phyloP scores from a whole-genome alignment of 106 monocot species.

The Platanthera zijinensis region DNA sequence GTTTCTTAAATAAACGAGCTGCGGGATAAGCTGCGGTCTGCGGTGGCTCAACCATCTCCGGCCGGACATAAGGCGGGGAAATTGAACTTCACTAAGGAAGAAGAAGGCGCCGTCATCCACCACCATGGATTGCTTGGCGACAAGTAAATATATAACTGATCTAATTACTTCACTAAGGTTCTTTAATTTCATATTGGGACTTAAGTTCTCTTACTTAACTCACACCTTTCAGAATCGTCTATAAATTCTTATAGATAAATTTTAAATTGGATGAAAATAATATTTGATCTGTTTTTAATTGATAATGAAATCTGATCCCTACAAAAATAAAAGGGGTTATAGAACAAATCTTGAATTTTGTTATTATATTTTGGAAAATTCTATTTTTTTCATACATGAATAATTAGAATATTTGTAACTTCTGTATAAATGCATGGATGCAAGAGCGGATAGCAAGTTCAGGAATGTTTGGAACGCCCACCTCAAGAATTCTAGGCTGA shows the following conservation, averaged over 20 bases:
- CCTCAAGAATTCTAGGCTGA: conserved; percentile 60
- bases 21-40: conserved; percentile 81
- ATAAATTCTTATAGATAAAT: conserved; percentile 69
- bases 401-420: no score
- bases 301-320: no score
- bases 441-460: conserved; percentile 85
- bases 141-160: conserved; percentile 28
- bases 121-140: conserved; percentile 60
- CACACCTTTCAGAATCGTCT: conserved; percentile 42
- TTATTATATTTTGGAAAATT: no score
- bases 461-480: conserved; percentile 90
- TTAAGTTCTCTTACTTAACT: no score
- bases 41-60: conserved; percentile 87
- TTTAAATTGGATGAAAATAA: no score
- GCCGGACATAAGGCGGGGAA: conserved; percentile 73
- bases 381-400: no score
- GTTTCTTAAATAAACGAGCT: conserved; percentile 13
- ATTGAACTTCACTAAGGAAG: conserved; percentile 46
- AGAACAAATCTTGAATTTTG: no score
- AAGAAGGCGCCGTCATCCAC: conserved; percentile 60
- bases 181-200: no score
- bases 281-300: no score
- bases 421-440: no score
- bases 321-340: no score
- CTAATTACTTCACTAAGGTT: no score